Evolutionary conservation across 148 eudicot species (phyloP).

Genomic region (Camellia japonica): DNA sequence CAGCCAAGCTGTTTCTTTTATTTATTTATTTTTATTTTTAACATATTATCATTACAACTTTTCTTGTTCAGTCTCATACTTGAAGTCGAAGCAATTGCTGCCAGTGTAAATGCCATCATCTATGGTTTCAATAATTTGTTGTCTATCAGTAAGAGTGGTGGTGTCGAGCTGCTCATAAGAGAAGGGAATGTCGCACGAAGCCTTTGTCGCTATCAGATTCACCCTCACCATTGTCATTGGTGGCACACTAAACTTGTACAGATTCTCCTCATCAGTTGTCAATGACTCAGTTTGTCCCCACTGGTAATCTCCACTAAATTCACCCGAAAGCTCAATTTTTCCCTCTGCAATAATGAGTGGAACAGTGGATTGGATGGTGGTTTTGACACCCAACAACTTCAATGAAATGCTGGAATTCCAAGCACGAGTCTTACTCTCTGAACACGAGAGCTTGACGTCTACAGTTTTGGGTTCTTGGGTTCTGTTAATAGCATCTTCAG

Average conservation of each 20-base stretch:
- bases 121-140: neutral
- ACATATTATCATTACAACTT: no score
- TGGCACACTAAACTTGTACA: neutral
- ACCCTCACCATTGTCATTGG: neutral
- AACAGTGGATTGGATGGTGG: neutral
- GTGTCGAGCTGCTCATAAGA: neutral
- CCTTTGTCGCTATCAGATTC: neutral
- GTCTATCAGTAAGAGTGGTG: neutral
- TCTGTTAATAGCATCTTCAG: neutral
- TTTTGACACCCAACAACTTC: neutral
- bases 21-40: no score
- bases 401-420: slow-evolving; percentile 2
- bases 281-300: slow-evolving; percentile 7
- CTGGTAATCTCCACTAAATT: neutral
- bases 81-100: no score
- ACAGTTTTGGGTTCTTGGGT: neutral
- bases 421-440: neutral
- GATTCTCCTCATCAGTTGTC: neutral
- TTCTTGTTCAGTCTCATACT: no score
- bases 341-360: neutral
- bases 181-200: neutral
- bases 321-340: neutral
- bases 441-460: neutral
- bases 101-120: slow-evolving; percentile 8
- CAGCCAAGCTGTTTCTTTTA: no score